Evolutionary conservation across 2,329 filamentous ascomycete species (phyloP), one percentile per base, ranked within the genome.

Genomic region (Rhynchosporium graminicola): DNA sequence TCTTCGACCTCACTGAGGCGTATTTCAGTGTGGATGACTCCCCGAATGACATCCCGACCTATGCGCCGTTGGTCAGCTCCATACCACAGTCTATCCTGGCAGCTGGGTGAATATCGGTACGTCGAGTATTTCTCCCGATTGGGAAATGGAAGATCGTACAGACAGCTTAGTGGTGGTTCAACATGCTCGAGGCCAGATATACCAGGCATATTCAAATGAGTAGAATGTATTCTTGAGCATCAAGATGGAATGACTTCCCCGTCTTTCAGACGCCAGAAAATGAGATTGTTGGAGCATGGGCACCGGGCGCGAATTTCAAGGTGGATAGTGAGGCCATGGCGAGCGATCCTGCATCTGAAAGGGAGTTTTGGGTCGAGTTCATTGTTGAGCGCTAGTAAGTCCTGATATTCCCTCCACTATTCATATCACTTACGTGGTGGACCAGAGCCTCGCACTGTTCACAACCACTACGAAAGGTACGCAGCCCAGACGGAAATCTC

Each of bases 351-450:
- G 20, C 4, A 29, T 9, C 48, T 38, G 33, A 61, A 40, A 57
- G n/a, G 10, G 43, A 50, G 1, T 54, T 40, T n/a, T 29, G 58
- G 20, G 31, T 42, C 60, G 5, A 46, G 12, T 40, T 42, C 38
- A 36, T 38, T 62, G 46, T 59, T 28, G 15, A 65, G 56, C 20
- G 42, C 40, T 13, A 46, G 63, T 65, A 65, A 9, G 57, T 54
- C 15, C 6, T 46, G 29, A 26, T 48, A 36, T 15, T 15, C 28
- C 4, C 12, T 20, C 15, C 8, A 5, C 1, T 7, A 5, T 47
- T 50, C 3, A 10, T 12, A 20, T 29, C 46, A 40, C 40, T 64
- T 4, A 62, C 10, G 26, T 13, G 26, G 40, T 42, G 13, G 33
- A 15, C 28, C 33, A 64, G 63, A 59, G 20, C 63, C 63, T 12